Conservation (phyloP, 1,139 yeast genomes). For the Yamadazyma epiphylla region DNA sequence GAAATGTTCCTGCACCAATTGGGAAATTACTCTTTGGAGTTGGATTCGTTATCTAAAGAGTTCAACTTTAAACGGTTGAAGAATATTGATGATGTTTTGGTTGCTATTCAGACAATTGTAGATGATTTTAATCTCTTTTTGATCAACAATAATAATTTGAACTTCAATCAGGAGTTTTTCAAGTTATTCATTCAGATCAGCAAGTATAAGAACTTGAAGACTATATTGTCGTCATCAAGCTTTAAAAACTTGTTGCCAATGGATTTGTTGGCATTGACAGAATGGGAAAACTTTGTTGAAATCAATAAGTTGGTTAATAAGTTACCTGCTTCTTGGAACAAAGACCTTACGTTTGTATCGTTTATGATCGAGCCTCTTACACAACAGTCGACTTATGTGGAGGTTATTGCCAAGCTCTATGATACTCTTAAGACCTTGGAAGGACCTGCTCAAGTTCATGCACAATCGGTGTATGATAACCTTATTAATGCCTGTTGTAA, state of each 20-base stretch:
- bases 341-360: constrained; percentile 1
- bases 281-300: constrained; percentile 5
- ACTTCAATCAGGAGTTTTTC: constrained; percentile 16
- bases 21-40: constrained; percentile 21
- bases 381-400: constrained; percentile 1
- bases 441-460: neutral
- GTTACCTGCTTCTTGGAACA: constrained; percentile 3
- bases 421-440: neutral
- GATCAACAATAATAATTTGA: constrained; percentile 9
- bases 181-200: constrained; percentile 21
- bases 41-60: constrained; percentile 19
- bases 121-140: constrained; percentile 18
- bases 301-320: constrained; percentile 5
- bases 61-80: constrained; percentile 16
- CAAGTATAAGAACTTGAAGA: constrained; percentile 21
- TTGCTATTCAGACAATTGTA: constrained; percentile 18
- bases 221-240: constrained; percentile 11
- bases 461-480: constrained; percentile 2
- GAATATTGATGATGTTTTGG: constrained; percentile 13
- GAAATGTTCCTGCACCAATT: constrained; percentile 9
- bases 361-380: constrained; percentile 3
- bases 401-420: constrained; percentile 5
- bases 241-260: constrained; percentile 9
- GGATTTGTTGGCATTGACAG: constrained; percentile 8
- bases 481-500: constrained; percentile 6